Evolutionary conservation across 2,329 filamentous ascomycete genomes (phyloP).

Genomic region (Curvularia sp.): DNA sequence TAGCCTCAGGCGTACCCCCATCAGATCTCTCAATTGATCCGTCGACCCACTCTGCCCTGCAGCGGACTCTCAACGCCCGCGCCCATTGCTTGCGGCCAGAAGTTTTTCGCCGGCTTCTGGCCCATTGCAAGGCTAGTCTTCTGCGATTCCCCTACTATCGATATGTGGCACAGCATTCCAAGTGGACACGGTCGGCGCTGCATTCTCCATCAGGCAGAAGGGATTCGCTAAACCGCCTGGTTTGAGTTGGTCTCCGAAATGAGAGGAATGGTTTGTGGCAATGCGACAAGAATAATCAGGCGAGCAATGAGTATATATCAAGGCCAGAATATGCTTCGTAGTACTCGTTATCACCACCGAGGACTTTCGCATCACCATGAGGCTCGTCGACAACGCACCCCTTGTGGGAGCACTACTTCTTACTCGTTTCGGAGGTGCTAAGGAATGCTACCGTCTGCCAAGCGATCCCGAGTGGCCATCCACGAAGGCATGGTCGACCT

Average conservation of each 20-base stretch:
- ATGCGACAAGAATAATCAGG: constrained; percentile 6
- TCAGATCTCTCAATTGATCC: constrained; percentile 6
- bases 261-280: constrained; percentile 6
- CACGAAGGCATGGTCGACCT: constrained; percentile 37
- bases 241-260: constrained; percentile 15
- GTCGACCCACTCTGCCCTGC: constrained; percentile 12
- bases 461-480: constrained; percentile 49
- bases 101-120: constrained; percentile 6
- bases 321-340: neutral
- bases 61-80: neutral
- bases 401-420: constrained; percentile 12
- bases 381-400: constrained; percentile 7
- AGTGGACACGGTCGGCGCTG: constrained; percentile 10
- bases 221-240: neutral
- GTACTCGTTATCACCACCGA: constrained; percentile 2
- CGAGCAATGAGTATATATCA: constrained; percentile 13
- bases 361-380: constrained; percentile 13
- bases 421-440: constrained; percentile 2
- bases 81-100: constrained; percentile 7
- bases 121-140: constrained; percentile 12
- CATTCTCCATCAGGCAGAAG: constrained; percentile 8
- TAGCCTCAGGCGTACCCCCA: neutral
- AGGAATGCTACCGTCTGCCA: constrained; percentile 30
- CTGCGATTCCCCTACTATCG: neutral
- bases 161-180: constrained; percentile 7